These are phyloP conservation scores for Cyclocybe aegerita DNA, from an alignment of 768 basidiomycete genomes.

Conservation along the genomic window DNA sequence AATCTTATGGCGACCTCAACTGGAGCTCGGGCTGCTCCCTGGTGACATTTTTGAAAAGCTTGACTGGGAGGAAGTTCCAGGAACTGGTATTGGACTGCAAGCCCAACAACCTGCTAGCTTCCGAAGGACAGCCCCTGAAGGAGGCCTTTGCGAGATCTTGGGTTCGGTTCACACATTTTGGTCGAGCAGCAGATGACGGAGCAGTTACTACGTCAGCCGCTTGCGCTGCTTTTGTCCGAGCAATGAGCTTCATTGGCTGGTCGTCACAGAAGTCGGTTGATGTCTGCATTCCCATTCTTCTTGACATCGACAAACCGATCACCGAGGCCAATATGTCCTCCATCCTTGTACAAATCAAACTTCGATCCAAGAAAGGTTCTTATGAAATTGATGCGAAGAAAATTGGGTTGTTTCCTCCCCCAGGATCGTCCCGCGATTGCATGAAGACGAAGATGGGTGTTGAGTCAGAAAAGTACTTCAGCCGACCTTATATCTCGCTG, in stretches of 20 bases:
- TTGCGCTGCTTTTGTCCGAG: slow-evolving; percentile 21
- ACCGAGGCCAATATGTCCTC: slow-evolving; percentile 11
- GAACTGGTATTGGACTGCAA: no score
- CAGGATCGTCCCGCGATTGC: not conserved
- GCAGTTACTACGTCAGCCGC: slow-evolving; percentile 15
- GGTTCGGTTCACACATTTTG: slow-evolving; percentile 32
- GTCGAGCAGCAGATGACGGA: slow-evolving; percentile 18
- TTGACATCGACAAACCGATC: slow-evolving; percentile 9
- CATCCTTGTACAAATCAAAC: slow-evolving; percentile 12
- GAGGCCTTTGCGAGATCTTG: slow-evolving; percentile 17
- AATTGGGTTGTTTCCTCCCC: slow-evolving; percentile 9
- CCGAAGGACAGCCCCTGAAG: no score
- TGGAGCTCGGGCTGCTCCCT: no score
- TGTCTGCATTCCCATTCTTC: slow-evolving; percentile 25
- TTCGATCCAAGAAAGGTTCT: not conserved
- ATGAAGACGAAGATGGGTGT: not conserved
- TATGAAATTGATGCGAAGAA: not conserved
- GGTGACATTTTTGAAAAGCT: no score
- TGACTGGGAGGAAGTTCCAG: no score
- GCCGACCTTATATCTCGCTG: slow-evolving; percentile 13
- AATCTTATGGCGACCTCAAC: no score
- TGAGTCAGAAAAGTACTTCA: not conserved
- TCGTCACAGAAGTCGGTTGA: slow-evolving; percentile 16
- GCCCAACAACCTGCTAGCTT: no score
- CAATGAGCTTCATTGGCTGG: slow-evolving; percentile 21